Percentiles rank a stretch among this genome's conserved stretches.
phyloP scores from a whole-genome alignment of 768 basidiomycete species.

The Psilocybe cyanescens region DNA sequence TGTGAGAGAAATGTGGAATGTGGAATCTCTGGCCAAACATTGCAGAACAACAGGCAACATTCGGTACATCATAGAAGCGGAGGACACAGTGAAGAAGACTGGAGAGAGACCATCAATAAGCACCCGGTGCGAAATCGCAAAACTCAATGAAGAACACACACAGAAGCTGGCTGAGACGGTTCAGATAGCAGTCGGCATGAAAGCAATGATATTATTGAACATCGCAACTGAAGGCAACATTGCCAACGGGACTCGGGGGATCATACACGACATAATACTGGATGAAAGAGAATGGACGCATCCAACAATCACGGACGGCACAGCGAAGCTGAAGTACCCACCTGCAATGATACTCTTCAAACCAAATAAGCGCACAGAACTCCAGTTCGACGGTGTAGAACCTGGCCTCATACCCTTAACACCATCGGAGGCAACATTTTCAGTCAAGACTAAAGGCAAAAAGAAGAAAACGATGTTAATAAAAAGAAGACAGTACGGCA shows the following conservation, averaged over 20 bases:
- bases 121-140: conserved; percentile 8
- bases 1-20: conserved; percentile 39
- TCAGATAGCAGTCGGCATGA: conserved; percentile 37
- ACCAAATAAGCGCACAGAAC: conserved; percentile 18
- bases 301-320: conserved; percentile 1
- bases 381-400: conserved; percentile 25
- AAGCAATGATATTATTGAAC: conserved; percentile 40
- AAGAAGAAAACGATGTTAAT: conserved; percentile 11
- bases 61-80: conserved; percentile 26
- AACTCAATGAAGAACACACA: conserved; percentile 11
- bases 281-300: conserved; percentile 30
- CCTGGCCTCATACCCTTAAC: conserved; percentile 28
- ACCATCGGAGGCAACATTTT: background rate
- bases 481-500: conserved; percentile 27
- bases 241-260: conserved; percentile 43
- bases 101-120: background rate
- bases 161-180: conserved; percentile 10
- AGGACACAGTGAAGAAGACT: conserved; percentile 22
- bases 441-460: background rate
- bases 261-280: conserved; percentile 33
- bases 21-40: conserved; percentile 27
- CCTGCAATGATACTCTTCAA: conserved; percentile 36
- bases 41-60: conserved; percentile 17
- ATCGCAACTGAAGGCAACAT: conserved; percentile 40
- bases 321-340: conserved; percentile 28